phyloP scores from a whole-genome alignment of 108 stramenopile genomes.

The Chaetoceros tenuissimus region DNA sequence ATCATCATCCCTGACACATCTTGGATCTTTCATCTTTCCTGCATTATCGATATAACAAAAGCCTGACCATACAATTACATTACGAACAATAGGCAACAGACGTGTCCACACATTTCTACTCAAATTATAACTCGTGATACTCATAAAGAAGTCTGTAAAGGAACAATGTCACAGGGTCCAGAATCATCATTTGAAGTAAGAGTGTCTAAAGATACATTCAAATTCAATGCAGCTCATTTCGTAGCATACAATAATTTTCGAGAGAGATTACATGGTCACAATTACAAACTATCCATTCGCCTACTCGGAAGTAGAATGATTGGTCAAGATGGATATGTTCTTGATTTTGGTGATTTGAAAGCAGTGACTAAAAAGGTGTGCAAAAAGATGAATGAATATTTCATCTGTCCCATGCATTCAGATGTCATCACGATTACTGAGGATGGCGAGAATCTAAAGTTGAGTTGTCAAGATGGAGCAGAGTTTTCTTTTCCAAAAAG shows the following conservation, averaged over 20 bases:
- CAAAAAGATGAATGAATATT: slow-evolving; percentile 88
- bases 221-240: slow-evolving; percentile 97
- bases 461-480: slow-evolving; percentile 83
- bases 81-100: too few species aligned
- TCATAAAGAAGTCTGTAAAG: too few species aligned
- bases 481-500: slow-evolving; percentile 63
- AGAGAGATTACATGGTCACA: slow-evolving; percentile 93
- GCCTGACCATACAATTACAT: too few species aligned
- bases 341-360: slow-evolving; percentile 94
- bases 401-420: slow-evolving; percentile 80
- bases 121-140: too few species aligned
- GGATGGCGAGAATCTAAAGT: slow-evolving; percentile 32
- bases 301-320: slow-evolving; percentile 59
- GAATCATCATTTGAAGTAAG: slow-evolving; percentile 50
- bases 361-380: slow-evolving; percentile 67
- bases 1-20: too few species aligned
- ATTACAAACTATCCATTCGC: slow-evolving; percentile 75
- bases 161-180: background rate
- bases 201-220: slow-evolving; percentile 87
- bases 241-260: slow-evolving; percentile 89
- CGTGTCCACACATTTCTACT: too few species aligned
- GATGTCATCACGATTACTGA: slow-evolving; percentile 66
- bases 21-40: too few species aligned
- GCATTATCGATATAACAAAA: too few species aligned
- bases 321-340: slow-evolving; percentile 79